phyloP scores from a whole-genome alignment of 257 asterid genomes.

The Buddleja alternifolia region DNA sequence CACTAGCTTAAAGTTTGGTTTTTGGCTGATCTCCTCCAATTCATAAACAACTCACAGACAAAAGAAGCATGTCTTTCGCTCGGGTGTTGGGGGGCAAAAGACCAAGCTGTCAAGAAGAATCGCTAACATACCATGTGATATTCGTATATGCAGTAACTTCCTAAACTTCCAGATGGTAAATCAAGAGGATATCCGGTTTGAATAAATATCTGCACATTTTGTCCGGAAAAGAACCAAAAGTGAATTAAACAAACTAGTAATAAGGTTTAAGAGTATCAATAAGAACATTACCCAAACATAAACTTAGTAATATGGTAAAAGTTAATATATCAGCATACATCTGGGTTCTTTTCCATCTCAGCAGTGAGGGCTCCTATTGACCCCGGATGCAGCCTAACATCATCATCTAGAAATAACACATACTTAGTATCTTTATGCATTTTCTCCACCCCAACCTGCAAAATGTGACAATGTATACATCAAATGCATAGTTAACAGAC shows the following conservation, averaged over 20 bases:
- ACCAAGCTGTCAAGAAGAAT: conserved; percentile 23
- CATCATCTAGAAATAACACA: conserved; percentile 94
- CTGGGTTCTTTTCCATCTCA: conserved; percentile 95
- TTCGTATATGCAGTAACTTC: conserved; percentile 98
- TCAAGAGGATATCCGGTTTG: conserved; percentile 99
- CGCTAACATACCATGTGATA: conserved; percentile 89
- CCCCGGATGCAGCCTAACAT: conserved; percentile 98
- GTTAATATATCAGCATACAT: conserved; percentile 46
- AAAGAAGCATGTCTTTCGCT: neutral
- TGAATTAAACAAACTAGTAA: conserved; percentile 26
- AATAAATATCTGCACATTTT: conserved; percentile 82
- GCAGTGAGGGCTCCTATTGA: conserved; percentile 93
- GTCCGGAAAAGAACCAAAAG: conserved; percentile 20
- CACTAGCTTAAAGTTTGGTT: neutral
- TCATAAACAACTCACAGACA: neutral
- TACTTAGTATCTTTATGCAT: conserved; percentile 94
- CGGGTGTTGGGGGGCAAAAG: neutral
- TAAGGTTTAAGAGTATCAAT: conserved; percentile 20
- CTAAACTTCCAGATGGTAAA: conserved; percentile 98
- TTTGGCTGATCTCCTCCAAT: neutral
- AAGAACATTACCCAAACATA: conserved; percentile 21
- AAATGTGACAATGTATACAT: conserved; percentile 17
- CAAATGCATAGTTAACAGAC: conserved; percentile 14
- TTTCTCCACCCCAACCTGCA: conserved; percentile 90
- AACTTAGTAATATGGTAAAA: conserved; percentile 12